A percentile compares a stretch with the other conserved stretches of the same genome.
phyloP scores from a whole-genome alignment of 208 protist genomes.

The Leishmania lainsoni region DNA sequence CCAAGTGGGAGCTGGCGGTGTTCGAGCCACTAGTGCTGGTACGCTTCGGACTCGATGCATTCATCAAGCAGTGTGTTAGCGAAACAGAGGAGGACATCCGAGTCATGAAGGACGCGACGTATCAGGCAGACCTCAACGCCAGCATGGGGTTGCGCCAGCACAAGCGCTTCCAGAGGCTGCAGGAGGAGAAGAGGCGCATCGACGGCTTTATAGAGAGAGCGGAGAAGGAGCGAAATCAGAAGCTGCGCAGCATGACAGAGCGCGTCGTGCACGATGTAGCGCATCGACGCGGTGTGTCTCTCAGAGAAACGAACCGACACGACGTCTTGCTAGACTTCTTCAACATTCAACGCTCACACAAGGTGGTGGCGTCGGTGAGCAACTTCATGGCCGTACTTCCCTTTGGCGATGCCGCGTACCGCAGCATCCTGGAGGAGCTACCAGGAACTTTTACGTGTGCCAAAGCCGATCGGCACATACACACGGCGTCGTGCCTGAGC shows the following conservation, averaged over 20 bases:
- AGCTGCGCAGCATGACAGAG: slow-evolving; percentile 52
- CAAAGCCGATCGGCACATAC: slow-evolving; percentile 46
- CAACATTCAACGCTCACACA: slow-evolving; percentile 42
- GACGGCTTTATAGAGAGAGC: slow-evolving; percentile 44
- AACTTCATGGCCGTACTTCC: slow-evolving; percentile 82
- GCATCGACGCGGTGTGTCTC: slow-evolving; percentile 25
- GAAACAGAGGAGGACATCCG: slow-evolving; percentile 70
- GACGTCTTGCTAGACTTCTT: slow-evolving; percentile 42
- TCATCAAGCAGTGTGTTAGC: slow-evolving; percentile 64
- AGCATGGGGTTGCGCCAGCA: slow-evolving; percentile 49
- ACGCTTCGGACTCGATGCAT: slow-evolving; percentile 60
- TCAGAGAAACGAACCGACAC: slow-evolving; percentile 10
- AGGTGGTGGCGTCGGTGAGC: slow-evolving; percentile 57
- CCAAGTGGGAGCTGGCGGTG: slow-evolving; percentile 66
- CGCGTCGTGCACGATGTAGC: slow-evolving; percentile 47
- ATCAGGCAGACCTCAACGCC: slow-evolving; percentile 25
- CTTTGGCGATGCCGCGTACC: slow-evolving; percentile 81
- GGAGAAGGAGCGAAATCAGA: slow-evolving; percentile 41
- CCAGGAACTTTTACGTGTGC: slow-evolving; percentile 51
- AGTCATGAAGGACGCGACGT: slow-evolving; percentile 45
- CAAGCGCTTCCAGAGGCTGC: slow-evolving; percentile 59
- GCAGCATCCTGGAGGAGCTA: slow-evolving; percentile 69
- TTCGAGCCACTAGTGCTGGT: slow-evolving; percentile 70
- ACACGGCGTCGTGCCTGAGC: slow-evolving; percentile 51
- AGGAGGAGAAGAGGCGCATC: slow-evolving; percentile 56